phyloP scores from a whole-genome alignment of 108 stramenopile genomes.

The Stephanodiscus triporus region DNA sequence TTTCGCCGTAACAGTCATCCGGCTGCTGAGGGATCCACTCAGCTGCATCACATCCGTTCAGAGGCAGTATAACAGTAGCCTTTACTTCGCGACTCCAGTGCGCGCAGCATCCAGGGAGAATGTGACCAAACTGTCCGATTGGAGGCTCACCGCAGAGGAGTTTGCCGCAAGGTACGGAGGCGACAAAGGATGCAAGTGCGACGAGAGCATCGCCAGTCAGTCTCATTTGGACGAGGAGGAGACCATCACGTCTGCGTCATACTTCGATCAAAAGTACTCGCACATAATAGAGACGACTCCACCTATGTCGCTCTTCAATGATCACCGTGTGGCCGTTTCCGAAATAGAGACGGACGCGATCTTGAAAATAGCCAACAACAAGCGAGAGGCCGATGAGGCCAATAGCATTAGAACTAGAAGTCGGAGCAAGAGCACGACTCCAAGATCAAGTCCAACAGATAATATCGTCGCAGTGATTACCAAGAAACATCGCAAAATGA shows the following conservation, averaged over 20 bases:
- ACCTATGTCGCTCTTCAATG: conserved; percentile 14
- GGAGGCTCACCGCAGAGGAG: conserved; percentile 16
- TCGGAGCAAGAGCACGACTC: background rate
- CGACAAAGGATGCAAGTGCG: background rate
- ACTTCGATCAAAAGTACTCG: conserved; percentile 26
- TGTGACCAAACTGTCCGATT: conserved; percentile 17
- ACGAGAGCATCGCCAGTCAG: background rate
- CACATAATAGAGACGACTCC: conserved; percentile 18
- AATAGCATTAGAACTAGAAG: background rate
- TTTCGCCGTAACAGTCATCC: background rate
- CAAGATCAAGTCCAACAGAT: background rate
- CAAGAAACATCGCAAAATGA: background rate
- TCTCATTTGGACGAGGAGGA: conserved; percentile 1
- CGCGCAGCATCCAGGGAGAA: conserved; percentile 12
- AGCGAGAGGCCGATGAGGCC: too few relatives aligned
- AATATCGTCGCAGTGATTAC: background rate
- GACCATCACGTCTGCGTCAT: conserved; percentile 23
- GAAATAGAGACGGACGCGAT: conserved; percentile 7
- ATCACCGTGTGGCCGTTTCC: conserved; percentile 16
- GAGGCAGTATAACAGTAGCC: conserved; percentile 1
- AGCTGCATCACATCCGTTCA: conserved; percentile 12
- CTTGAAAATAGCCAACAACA: conserved; percentile 5
- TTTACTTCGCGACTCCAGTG: conserved; percentile 27
- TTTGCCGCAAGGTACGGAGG: conserved; percentile 8
- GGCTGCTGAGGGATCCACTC: conserved; percentile 5